Base-by-base conservation (phyloP, 192 early-diverging fungal genomes). In the Coemansia sp. region DNA sequence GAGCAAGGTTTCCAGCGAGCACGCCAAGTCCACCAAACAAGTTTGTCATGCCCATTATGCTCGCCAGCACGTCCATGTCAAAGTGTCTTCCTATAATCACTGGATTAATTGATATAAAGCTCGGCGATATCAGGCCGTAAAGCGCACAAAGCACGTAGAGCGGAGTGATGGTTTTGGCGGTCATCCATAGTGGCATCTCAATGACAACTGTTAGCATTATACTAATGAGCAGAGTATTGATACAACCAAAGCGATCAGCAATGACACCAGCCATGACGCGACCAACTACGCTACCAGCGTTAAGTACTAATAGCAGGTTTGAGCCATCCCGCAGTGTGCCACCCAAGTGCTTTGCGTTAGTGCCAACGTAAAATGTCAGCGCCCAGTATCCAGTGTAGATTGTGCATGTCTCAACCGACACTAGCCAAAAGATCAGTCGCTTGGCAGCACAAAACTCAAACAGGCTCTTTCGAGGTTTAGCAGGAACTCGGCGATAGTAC, bases 321-420 rank as follows among this genome's bases (percentile, higher is more conserved):
- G 81, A 72, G 13, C 80, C 75, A 44, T 73, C 72, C 5, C 55
- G 52, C 22, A 55, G n/a, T 12, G 80, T 47, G 7, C 75, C 75
- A 20, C 76, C 76, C 3, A 75, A 34, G 24, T 69, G 69, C 38
- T 44, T 60, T 0, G 76, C 81, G 0, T 70, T 70, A 5, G 76
- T 72, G 16, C 81, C 76, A 5, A 83, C 66, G 39, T 83, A 83
- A 13, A 79, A 78, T 0, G 73, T 71, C 3, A 79, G 20, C 4
- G 80, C 80, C 80, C 80, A 83, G 67, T 89, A 90, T 0, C 76
- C 81, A 3, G 66, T 75, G 29, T 79, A 75, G 29, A 76, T 63
- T 7, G 76, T 68, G 58, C 71, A 79, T 5, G 71, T 62, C 36
- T 79, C 81, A 3, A 84, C 12, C 1, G 67, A 50, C 9, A 84